Percentiles rank a stretch among this genome's conserved stretches.
Evolutionary conservation across 129 eudicot species (phyloP).

Genomic region (Oenanthe sinensis): DNA sequence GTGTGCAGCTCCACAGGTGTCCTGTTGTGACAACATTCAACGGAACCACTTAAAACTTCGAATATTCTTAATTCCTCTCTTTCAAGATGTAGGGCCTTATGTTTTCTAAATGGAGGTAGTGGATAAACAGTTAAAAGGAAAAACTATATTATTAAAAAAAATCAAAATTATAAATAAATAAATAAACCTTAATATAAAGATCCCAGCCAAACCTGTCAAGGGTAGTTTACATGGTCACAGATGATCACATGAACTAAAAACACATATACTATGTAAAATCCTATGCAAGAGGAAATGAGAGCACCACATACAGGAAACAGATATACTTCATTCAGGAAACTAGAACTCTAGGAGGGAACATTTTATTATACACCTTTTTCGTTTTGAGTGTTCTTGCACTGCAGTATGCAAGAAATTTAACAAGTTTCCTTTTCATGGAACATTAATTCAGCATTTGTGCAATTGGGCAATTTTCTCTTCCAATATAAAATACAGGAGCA

Average conservation of each 20-base stretch:
- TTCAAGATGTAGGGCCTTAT: neutral
- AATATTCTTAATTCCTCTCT: neutral
- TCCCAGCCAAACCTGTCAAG: neutral
- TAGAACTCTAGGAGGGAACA: neutral
- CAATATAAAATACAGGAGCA: neutral
- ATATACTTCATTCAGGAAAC: neutral
- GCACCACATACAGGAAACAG: neutral
- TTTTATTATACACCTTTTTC: neutral
- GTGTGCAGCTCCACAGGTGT: slow-evolving; percentile 60
- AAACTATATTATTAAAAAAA: neutral
- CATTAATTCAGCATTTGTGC: neutral
- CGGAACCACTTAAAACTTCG: neutral
- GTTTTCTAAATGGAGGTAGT: neutral
- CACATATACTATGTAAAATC: neutral
- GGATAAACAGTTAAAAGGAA: neutral
- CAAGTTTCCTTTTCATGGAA: neutral
- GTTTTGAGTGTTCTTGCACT: neutral
- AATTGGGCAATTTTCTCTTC: neutral
- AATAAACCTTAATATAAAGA: neutral
- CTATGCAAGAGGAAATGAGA: neutral
- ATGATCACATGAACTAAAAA: neutral
- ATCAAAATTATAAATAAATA: neutral
- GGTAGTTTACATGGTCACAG: neutral
- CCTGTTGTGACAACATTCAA: slow-evolving; percentile 26
- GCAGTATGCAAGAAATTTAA: neutral